Evolutionary conservation across 2,329 filamentous ascomycete species (phyloP).

Genomic region (Lachnellula suecica): DNA sequence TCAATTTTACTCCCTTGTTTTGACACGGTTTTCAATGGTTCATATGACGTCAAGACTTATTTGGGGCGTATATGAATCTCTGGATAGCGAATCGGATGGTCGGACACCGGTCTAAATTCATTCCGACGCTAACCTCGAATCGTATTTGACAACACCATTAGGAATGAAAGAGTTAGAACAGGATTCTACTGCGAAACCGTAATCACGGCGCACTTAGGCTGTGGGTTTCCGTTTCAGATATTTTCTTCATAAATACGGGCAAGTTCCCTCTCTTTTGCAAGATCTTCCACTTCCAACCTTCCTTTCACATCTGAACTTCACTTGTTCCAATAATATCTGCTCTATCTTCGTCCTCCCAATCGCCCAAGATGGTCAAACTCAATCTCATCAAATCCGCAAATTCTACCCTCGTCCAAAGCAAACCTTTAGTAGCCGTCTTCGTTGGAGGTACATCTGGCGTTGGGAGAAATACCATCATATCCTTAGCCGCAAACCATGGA

Average conservation of each 20-base stretch:
- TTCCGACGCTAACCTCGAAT: background rate
- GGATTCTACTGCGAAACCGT: background rate
- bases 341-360: too few species aligned
- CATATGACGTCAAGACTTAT: too few species aligned
- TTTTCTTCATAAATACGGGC: too few species aligned
- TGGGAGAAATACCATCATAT: background rate
- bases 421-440: constrained; percentile 15
- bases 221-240: too few species aligned
- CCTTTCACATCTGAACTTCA: background rate
- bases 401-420: background rate
- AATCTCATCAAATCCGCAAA: constrained; percentile 2
- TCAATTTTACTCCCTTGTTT: too few species aligned
- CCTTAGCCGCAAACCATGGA: constrained; percentile 3
- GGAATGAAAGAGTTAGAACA: background rate
- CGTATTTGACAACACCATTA: background rate
- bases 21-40: too few species aligned
- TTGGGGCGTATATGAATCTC: too few species aligned
- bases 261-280: too few species aligned
- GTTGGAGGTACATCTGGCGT: constrained; percentile 12
- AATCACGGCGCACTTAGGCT: too few species aligned
- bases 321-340: background rate
- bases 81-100: too few species aligned
- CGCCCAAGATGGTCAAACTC: constrained; percentile 4
- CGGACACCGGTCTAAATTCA: too few species aligned
- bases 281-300: too few species aligned